phyloP scores from a whole-genome alignment of 768 basidiomycete species.

The Mycena kentingensis region DNA sequence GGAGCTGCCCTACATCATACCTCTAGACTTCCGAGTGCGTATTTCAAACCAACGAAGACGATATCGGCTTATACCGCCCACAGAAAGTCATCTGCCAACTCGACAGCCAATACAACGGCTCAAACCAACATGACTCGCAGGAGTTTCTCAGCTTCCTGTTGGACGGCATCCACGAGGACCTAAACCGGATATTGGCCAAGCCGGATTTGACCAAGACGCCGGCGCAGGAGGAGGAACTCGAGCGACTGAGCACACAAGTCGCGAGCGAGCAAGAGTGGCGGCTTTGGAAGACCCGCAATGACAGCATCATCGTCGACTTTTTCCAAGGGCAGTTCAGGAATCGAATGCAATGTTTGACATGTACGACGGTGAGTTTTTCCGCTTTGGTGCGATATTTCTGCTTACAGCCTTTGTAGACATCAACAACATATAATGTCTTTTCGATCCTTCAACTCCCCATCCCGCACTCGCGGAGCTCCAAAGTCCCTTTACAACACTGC shows the following conservation, averaged over 20 bases:
- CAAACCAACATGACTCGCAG: slow-evolving; percentile 96
- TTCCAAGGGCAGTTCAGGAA: slow-evolving; percentile 98
- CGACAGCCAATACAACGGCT: slow-evolving; percentile 74
- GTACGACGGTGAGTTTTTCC: slow-evolving; percentile 65
- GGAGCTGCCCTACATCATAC: slow-evolving; percentile 80
- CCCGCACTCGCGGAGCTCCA: slow-evolving; percentile 61
- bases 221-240: slow-evolving; percentile 85
- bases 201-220: slow-evolving; percentile 65
- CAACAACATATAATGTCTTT: slow-evolving; percentile 95
- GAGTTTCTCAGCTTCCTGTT: slow-evolving; percentile 94
- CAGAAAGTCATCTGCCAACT: slow-evolving; percentile 52
- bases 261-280: slow-evolving; percentile 94
- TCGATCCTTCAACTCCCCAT: slow-evolving; percentile 94
- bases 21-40: slow-evolving; percentile 80
- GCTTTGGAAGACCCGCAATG: slow-evolving; percentile 85
- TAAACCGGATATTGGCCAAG: slow-evolving; percentile 80
- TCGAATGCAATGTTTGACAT: slow-evolving; percentile 85
- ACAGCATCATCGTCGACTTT: slow-evolving; percentile 92
- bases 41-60: background rate
- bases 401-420: slow-evolving; percentile 61
- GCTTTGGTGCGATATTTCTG: background rate
- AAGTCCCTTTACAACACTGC: slow-evolving; percentile 75
- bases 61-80: background rate
- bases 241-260: slow-evolving; percentile 81
- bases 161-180: slow-evolving; percentile 88